Percentiles rank a stretch among this genome's conserved stretches.
Evolutionary conservation across 1,284 basidiomycete genomes (phyloP).

Genomic region (Agroathelia rolfsii): DNA sequence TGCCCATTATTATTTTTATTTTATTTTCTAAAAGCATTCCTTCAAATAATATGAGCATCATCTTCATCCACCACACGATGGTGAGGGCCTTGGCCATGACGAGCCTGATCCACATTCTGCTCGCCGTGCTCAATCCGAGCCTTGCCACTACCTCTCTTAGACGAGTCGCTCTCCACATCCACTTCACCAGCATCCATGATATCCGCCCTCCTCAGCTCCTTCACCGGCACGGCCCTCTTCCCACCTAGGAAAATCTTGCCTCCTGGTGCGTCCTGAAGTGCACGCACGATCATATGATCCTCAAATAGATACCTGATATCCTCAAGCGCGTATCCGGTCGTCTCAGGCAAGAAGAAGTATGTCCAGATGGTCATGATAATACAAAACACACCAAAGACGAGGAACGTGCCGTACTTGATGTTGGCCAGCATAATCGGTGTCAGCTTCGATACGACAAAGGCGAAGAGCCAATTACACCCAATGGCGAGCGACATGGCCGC

Average conservation of each 20-base stretch:
- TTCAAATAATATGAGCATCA: too few species aligned
- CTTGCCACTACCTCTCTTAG: too few species aligned
- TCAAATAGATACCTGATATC: constrained; percentile 39
- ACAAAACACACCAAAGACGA: constrained; percentile 38
- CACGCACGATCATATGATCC: constrained; percentile 27
- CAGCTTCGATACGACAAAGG: constrained; percentile 37
- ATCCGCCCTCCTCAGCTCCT: constrained; percentile 15
- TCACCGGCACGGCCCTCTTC: constrained; percentile 21
- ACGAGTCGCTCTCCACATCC: not conserved
- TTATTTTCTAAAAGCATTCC: too few species aligned
- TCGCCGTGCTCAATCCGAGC: too few species aligned
- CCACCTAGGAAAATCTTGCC: constrained; percentile 29
- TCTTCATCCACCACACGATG: too few species aligned
- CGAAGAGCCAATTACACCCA: constrained; percentile 37
- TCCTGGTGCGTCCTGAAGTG: constrained; percentile 36
- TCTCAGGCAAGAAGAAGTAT: constrained; percentile 36
- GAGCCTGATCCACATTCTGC: too few species aligned
- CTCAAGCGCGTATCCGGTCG: constrained; percentile 34
- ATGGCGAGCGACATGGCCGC: constrained; percentile 32
- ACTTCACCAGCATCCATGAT: constrained; percentile 1
- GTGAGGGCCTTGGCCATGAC: too few species aligned
- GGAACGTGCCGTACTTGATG: constrained; percentile 41
- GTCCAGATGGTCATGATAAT: constrained; percentile 34
- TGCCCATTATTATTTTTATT: too few species aligned
- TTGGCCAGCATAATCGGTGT: constrained; percentile 41